These are phyloP conservation scores for Lophiotrema nucula DNA, from an alignment of 495 filamentous ascomycete genomes.

Conservation along the genomic window DNA sequence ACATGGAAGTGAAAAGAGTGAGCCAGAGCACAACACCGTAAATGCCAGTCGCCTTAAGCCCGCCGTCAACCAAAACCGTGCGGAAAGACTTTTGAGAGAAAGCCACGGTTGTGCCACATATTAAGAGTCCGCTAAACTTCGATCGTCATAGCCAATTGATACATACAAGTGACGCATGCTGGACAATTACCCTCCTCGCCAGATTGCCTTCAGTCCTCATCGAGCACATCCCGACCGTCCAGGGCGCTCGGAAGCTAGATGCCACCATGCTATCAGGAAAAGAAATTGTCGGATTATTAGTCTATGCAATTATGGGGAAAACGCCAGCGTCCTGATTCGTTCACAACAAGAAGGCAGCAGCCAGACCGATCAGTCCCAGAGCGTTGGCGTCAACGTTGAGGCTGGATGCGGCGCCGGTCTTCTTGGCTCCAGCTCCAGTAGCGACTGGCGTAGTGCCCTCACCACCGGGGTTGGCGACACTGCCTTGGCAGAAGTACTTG, in stretches of 20 bases:
- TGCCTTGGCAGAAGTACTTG: constrained; percentile 44
- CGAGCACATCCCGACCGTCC: constrained; percentile 3
- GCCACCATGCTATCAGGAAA: constrained; percentile 28
- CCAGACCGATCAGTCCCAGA: constrained; percentile 38
- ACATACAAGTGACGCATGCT: constrained; percentile 33
- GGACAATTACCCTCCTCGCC: constrained; percentile 15
- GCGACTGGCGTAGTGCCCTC: constrained; percentile 31
- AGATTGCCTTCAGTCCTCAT: constrained; percentile 16
- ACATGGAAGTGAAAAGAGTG: constrained; percentile 32
- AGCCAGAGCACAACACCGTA: constrained; percentile 12
- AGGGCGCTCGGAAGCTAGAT: constrained; percentile 22
- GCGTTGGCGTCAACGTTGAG: constrained; percentile 35
- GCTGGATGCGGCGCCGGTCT: constrained; percentile 35
- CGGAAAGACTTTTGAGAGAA: constrained; percentile 19
- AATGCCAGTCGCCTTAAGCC: constrained; percentile 19
- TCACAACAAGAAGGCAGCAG: constrained; percentile 44
- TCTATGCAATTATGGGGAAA: constrained; percentile 36
- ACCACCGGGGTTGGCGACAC: constrained; percentile 34
- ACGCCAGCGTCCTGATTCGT: constrained; percentile 32
- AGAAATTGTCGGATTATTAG: constrained; percentile 34
- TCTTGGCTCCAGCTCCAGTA: constrained; percentile 25
- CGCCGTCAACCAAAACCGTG: constrained; percentile 1
- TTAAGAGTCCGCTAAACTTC: constrained; percentile 30
- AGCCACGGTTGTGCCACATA: constrained; percentile 16
- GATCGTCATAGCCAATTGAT: constrained; percentile 28